Percentiles rank a stretch among this genome's conserved stretches.
Evolutionary conservation across 2,329 filamentous ascomycete species (phyloP).

Genomic region (Aphanocladium album): DNA sequence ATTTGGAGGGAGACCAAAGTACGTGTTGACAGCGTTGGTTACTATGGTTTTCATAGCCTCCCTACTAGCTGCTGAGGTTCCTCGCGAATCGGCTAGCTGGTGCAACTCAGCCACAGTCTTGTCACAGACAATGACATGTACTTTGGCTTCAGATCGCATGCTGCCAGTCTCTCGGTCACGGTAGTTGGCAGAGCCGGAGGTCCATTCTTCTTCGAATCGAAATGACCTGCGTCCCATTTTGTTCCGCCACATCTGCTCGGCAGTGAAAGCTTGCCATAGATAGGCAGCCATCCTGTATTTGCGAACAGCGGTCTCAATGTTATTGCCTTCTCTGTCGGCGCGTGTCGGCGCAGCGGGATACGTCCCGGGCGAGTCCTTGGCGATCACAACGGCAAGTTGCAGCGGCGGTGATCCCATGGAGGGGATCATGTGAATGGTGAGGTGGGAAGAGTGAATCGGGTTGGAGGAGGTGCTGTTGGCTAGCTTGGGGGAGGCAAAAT

Average conservation of each 20-base stretch:
- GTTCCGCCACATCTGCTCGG: constrained; percentile 91
- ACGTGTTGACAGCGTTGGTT: constrained; percentile 66
- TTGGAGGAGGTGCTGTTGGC: constrained; percentile 62
- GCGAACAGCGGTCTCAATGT: constrained; percentile 69
- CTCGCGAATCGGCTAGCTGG: constrained; percentile 72
- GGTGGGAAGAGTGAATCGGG: constrained; percentile 70
- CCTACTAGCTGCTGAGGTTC: constrained; percentile 63
- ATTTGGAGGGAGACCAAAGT: constrained; percentile 69
- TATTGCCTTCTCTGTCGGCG: constrained; percentile 74
- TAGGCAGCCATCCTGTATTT: constrained; percentile 97
- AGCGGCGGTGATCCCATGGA: constrained; percentile 73
- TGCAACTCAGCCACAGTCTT: constrained; percentile 82
- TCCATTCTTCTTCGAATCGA: constrained; percentile 94
- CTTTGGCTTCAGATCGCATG: constrained; percentile 85
- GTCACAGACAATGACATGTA: constrained; percentile 78
- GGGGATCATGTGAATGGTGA: constrained; percentile 83
- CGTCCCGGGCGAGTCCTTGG: constrained; percentile 78
- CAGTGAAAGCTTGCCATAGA: constrained; percentile 94
- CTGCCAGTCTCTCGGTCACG: constrained; percentile 65
- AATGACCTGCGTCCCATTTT: constrained; percentile 81
- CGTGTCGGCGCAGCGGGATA: constrained; percentile 79
- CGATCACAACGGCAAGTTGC: constrained; percentile 82
- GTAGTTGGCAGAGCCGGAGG: constrained; percentile 70
- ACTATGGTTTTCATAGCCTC: constrained; percentile 75
- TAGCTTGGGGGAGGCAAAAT: constrained; percentile 80